Base-by-base conservation (phyloP, 148 eudicot genomes). In the Selenicereus undatus region DNA sequence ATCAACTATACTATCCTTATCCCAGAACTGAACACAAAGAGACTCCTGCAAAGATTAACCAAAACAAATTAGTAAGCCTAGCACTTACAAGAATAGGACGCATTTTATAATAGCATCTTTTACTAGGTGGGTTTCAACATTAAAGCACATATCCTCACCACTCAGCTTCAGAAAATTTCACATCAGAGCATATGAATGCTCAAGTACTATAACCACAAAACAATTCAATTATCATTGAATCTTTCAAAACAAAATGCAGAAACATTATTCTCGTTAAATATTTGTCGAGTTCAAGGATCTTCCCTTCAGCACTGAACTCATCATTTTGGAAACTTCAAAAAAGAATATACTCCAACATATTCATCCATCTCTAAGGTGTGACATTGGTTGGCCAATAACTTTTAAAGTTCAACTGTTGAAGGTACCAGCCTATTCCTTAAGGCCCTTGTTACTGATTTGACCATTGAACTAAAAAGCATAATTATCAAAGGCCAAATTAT, bases 21-120 rank as follows among this genome's bases (percentile, higher is more conserved):
- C 99, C 99, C 99, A 96, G 84, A 96, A 96, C 88, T 96, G 99
- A 81, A 81, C 82, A 78, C 99, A 96, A 79, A 96, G 99, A 22
- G 97, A 91, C 89, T 96, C 99, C 99, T 96, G 93, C 89, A 83
- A 29, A 76, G 84, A 36, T 82, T 70, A 27, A 73, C 39, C 56
- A 42, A 39, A 76, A 43, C 20, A 43, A 26, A 7, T 54, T 24
- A 45, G 22, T n/a, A 64, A 22, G 21, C 24, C 32, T 29, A 74
- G 20, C 62, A 50, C 62, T 7, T 52, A 48, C 18, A n/a, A n/a
- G 27, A 73, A 3, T n/a, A 22, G 18, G 13, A 73, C 17, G 18
- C 17, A 66, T 5, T 39, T 24, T 72, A 22, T 43, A 52, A 1
- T 32, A 52, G 54, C 22, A 73, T 39, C 50, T 42, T 4, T 32